Base-by-base conservation (phyloP, 192 early-diverging fungal species). In the Diversispora eburnea region DNA sequence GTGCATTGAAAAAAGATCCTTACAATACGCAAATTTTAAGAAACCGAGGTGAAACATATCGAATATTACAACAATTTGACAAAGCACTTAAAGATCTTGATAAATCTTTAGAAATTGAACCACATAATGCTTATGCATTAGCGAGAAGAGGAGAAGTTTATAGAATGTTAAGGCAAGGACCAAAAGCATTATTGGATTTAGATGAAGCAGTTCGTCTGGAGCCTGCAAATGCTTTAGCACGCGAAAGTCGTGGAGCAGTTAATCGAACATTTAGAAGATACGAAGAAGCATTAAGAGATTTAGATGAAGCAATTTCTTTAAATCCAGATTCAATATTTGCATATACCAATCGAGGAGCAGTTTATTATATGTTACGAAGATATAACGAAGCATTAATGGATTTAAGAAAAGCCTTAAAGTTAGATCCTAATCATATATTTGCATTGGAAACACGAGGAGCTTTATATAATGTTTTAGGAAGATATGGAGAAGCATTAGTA, bases 81-180 rank as follows among this genome's bases (percentile, higher is more conserved):
- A 4, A 13, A 41, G 52, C 69, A 17, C 43, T 71, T 13, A 17
- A 12, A 8, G 69, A 71, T 45, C 54, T 71, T 20, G 45, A 71
- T 71, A 71, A 19, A 33, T 33, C 25, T 33, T 33, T 33, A 33
- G 25, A 33, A 33, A 33, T 33, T 33, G 25, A 33, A 33, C 55
- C 69, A 43, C 9, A 43, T 20, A 71, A 58, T 43, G 41, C 69
- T 20, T 56, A 58, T 46, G 69, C 55, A 45, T 42, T 71, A 5
- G 19, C 47, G 46, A 71, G 25, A 20, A 52, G 69, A 10, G 69
- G 69, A 2, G 49, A 71, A 42, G 25, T 71, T 71, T 71, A 46
- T 46, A n/a, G 69, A 2, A 58, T 71, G 51, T 13, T 66, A 7
- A 43, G 46, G 13, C 52, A 59, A 71, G 52, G 41, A 12, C 12